A percentile compares a stretch with the other conserved stretches of the same genome.
Conservation (phyloP, 371 early-diverging fungal genomes). For the Massospora cicadina region DNA sequence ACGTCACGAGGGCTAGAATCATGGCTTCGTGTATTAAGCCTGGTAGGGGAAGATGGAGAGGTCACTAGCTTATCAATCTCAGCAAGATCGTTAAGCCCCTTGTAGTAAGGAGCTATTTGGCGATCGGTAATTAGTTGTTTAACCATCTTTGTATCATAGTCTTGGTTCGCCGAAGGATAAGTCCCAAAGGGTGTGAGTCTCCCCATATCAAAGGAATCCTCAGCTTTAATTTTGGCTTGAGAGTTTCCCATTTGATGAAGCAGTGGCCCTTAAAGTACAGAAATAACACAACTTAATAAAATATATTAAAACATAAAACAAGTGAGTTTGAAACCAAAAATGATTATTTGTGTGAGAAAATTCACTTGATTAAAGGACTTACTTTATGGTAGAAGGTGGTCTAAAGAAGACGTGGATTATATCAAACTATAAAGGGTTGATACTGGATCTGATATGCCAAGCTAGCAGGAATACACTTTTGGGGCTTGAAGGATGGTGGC, state of each 20-base stretch:
- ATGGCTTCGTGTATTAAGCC: slow-evolving; percentile 4
- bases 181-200: slow-evolving; percentile 48
- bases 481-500: not conserved
- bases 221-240: slow-evolving; percentile 25
- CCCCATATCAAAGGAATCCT: slow-evolving; percentile 50
- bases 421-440: too few relatives aligned
- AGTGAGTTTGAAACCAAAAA: not conserved
- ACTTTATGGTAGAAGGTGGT: not conserved
- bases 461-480: not conserved
- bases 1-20: not conserved
- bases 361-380: not conserved
- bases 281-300: not conserved
- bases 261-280: not conserved
- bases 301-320: not conserved
- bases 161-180: slow-evolving; percentile 44
- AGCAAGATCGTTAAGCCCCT: slow-evolving; percentile 40
- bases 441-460: too few relatives aligned
- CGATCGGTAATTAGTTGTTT: slow-evolving; percentile 53
- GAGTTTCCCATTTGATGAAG: slow-evolving; percentile 21
- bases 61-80: slow-evolving; percentile 23
- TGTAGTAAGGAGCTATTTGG: slow-evolving; percentile 73
- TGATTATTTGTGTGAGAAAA: not conserved
- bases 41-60: slow-evolving; percentile 11
- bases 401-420: not conserved
- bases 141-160: slow-evolving; percentile 60